phyloP scores from a whole-genome alignment of 1,139 yeast species.

The Sugiyamaella pinicola region DNA sequence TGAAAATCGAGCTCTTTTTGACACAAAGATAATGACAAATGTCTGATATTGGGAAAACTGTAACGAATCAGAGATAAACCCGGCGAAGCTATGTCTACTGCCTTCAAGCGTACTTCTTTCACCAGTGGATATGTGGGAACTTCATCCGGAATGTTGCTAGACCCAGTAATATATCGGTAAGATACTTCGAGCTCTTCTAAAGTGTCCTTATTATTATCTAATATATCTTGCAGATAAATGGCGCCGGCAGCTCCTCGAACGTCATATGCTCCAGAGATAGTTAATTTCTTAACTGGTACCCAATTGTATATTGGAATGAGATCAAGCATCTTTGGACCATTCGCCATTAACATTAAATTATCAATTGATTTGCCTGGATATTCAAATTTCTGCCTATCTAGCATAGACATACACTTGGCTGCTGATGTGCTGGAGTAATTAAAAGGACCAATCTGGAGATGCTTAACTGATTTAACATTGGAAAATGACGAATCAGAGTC shows the following conservation, averaged over 20 bases:
- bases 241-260: background rate
- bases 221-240: background rate
- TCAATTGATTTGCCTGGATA: constrained; percentile 9
- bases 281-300: background rate
- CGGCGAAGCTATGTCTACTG: too few relatives aligned
- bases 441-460: constrained; percentile 9
- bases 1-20: background rate
- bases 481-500: background rate
- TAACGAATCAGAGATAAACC: background rate
- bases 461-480: constrained; percentile 1
- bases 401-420: background rate
- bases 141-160: background rate
- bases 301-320: background rate
- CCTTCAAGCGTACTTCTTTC: background rate
- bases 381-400: background rate
- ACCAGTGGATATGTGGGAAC: constrained; percentile 1
- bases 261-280: background rate
- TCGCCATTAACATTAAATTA: background rate
- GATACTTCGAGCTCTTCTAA: constrained; percentile 5
- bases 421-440: background rate
- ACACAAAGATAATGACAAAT: background rate
- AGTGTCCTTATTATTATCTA: background rate
- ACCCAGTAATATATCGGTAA: background rate
- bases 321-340: background rate
- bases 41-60: constrained; percentile 2